Evolutionary conservation across 768 basidiomycete genomes (phyloP), one percentile per base, ranked within the genome.

Genomic region (Mycena rosella): DNA sequence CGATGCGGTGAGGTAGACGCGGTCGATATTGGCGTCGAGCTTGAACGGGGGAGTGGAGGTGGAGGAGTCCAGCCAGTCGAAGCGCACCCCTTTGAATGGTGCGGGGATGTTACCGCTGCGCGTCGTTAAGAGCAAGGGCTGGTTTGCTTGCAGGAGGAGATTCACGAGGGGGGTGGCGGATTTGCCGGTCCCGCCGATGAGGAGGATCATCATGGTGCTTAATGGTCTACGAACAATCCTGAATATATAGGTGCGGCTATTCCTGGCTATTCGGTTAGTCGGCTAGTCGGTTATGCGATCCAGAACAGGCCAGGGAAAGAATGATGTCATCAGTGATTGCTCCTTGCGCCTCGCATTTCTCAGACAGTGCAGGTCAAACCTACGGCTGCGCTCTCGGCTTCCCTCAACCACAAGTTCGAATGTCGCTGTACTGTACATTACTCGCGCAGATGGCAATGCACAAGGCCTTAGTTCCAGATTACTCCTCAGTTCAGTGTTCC

Each of bases 201-300:
- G 65, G n/a, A 81, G 74, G 38, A 77, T 79, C n/a, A 78, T 77
- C 78, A 80, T 79, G n/a, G n/a, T n/a, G n/a, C n/a, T n/a, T n/a
- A n/a, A n/a, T n/a, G n/a, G n/a, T n/a, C n/a, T n/a, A n/a, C n/a
- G n/a, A n/a, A n/a, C n/a, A n/a, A n/a, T n/a, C n/a, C n/a, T n/a
- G n/a, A n/a, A n/a, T n/a, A n/a, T n/a, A n/a, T n/a, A n/a, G n/a
- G n/a, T n/a, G n/a, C n/a, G n/a, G n/a, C n/a, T n/a, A n/a, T n/a
- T n/a, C n/a, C n/a, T n/a, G 44, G 44, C 22, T 45, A 48, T 26
- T 27, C 47, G 47, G 47, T 14, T 48, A 48, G 26, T 14, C 47
- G 47, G 47, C 20, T 48, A 14, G 26, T 5, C 47, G 47, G 47
- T 22, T 22, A 6, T 11, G 32, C n/a, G n/a, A n/a, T n/a, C n/a